A percentile compares a stretch with the other conserved stretches of the same genome.
Conservation (phyloP, 148 eudicot species). For the Chenopodium quinoa region DNA sequence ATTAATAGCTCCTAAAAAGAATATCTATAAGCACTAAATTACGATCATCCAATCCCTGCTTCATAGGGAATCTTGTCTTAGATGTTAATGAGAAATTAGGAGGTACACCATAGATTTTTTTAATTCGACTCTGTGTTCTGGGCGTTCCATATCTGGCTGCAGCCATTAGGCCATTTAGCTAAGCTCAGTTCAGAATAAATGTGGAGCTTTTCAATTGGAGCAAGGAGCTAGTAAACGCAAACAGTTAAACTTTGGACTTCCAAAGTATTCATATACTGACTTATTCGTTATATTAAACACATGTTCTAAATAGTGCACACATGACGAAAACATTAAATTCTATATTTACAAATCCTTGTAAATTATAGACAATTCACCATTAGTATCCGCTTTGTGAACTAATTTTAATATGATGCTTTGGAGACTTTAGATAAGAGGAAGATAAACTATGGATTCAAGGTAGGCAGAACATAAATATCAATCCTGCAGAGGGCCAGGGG, state of each 20-base stretch:
- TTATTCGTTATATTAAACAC: not conserved
- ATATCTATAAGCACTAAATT: not conserved
- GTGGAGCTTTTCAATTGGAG: not conserved
- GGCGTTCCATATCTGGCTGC: not conserved
- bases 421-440: not conserved
- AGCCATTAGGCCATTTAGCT: not conserved
- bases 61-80: not conserved
- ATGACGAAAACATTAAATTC: not conserved
- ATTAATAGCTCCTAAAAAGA: not conserved
- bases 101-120: not conserved
- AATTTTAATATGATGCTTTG: not conserved
- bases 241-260: not conserved
- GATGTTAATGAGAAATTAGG: not conserved
- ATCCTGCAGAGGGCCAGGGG: not conserved
- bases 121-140: not conserved
- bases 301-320: not conserved
- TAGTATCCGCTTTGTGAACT: not conserved
- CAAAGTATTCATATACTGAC: not conserved
- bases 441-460: not conserved
- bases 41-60: not conserved
- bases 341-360: not conserved
- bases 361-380: not conserved
- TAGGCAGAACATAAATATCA: not conserved
- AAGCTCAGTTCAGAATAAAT: not conserved
- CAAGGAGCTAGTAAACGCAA: not conserved